Percentiles rank a stretch among this genome's conserved stretches.
Evolutionary conservation across 1,284 basidiomycete genomes (phyloP).

Genomic region (Waitea zeae): DNA sequence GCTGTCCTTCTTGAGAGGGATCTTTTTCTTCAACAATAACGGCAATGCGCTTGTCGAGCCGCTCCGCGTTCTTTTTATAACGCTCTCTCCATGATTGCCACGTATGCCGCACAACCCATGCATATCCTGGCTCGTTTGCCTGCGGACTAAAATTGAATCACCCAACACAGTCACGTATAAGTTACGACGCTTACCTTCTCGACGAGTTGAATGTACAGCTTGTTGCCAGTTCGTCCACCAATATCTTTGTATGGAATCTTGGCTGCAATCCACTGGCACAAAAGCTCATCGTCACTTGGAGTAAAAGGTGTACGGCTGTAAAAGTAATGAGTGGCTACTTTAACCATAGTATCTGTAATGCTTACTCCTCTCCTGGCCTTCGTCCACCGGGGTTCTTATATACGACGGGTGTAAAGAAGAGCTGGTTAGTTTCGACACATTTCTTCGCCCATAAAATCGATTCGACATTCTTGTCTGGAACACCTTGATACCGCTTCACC

Average conservation of each 20-base stretch:
- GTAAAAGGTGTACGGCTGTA: constrained; percentile 57
- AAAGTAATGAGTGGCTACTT: background rate
- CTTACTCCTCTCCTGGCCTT: constrained; percentile 64
- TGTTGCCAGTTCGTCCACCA: constrained; percentile 61
- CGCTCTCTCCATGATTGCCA: constrained; percentile 79
- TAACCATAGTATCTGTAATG: constrained; percentile 5
- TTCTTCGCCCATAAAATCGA: constrained; percentile 68
- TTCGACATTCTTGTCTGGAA: constrained; percentile 54
- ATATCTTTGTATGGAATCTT: constrained; percentile 68
- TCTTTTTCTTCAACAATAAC: constrained; percentile 48
- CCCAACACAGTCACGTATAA: background rate
- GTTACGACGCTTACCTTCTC: constrained; percentile 24
- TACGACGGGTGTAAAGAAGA: constrained; percentile 50
- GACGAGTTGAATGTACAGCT: constrained; percentile 49
- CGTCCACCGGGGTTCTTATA: constrained; percentile 70
- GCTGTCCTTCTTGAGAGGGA: constrained; percentile 65
- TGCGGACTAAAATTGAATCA: constrained; percentile 9
- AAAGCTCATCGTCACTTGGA: constrained; percentile 48
- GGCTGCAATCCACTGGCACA: constrained; percentile 59
- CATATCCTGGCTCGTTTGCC: constrained; percentile 47
- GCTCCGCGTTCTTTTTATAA: constrained; percentile 60
- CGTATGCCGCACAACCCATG: constrained; percentile 66
- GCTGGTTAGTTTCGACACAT: constrained; percentile 46
- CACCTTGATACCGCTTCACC: constrained; percentile 47
- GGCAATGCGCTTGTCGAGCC: constrained; percentile 45